A percentile compares a stretch with the other conserved stretches of the same genome.
These are phyloP conservation scores for Aspergillus aculeatus DNA, from an alignment of 2,329 filamentous ascomycete genomes.

Conservation along the genomic window DNA sequence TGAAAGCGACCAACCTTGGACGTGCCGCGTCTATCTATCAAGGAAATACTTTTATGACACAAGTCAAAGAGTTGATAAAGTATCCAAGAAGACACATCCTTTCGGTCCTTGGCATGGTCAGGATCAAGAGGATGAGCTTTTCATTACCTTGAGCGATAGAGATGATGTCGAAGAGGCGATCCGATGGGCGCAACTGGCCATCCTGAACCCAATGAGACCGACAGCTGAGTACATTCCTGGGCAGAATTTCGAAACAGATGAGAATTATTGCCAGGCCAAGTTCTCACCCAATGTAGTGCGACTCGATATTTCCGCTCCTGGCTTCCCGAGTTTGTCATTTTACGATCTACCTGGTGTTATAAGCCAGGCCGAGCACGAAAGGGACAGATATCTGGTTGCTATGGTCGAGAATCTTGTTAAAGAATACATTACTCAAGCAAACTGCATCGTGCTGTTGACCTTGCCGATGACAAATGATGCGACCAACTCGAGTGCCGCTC, in stretches of 20 bases:
- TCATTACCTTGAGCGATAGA: conserved; percentile 63
- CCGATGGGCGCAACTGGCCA: conserved; percentile 72
- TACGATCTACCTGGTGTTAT: conserved; percentile 86
- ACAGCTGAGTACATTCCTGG: conserved; percentile 57
- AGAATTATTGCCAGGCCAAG: conserved; percentile 51
- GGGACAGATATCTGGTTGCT: conserved; percentile 66
- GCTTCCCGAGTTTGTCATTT: conserved; percentile 72
- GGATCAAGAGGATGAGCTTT: conserved; percentile 52
- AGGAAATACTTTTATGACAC: conserved; percentile 60
- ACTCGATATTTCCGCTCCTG: conserved; percentile 70
- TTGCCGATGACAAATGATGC: conserved; percentile 76
- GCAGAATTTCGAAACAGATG: conserved; percentile 38
- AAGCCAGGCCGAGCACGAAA: conserved; percentile 62
- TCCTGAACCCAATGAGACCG: conserved; percentile 64
- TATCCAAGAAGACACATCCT: conserved; percentile 52
- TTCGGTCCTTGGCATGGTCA: conserved; percentile 66
- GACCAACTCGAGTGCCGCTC: conserved; percentile 69
- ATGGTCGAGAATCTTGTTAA: conserved; percentile 70
- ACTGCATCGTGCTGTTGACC: conserved; percentile 74
- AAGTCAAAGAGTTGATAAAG: conserved; percentile 36
- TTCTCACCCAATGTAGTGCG: conserved; percentile 82
- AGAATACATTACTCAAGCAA: conserved; percentile 66
- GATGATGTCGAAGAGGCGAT: conserved; percentile 66
- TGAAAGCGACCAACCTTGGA: conserved; percentile 56
- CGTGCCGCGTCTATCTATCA: conserved; percentile 65